Conservation (phyloP, 164 flowering plant species). For the Brasenia schreberi region DNA sequence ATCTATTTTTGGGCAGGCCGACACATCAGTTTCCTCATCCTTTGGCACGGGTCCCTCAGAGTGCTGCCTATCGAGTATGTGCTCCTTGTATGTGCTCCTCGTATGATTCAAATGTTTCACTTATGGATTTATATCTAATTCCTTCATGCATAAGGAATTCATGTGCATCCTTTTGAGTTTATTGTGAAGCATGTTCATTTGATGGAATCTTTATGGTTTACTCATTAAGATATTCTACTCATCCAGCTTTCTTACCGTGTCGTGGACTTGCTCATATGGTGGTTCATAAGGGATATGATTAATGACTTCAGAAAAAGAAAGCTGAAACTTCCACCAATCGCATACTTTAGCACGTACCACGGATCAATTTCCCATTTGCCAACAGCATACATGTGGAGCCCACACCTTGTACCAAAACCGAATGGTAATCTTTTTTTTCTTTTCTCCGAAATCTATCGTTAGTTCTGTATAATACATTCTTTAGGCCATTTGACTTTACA, state of each 20-base stretch:
- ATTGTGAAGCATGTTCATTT: not conserved
- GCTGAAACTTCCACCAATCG: constrained; percentile 83
- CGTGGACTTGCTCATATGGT: constrained; percentile 86
- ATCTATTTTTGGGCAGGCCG: constrained; percentile 69
- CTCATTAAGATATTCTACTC: not conserved
- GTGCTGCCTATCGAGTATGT: constrained; percentile 86
- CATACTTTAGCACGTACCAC: constrained; percentile 79
- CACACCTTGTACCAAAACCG: constrained; percentile 87
- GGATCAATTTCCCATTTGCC: constrained; percentile 90
- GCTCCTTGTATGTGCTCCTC: no score
- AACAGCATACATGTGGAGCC: constrained; percentile 95
- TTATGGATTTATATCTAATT: no score
- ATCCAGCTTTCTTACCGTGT: constrained; percentile 76
- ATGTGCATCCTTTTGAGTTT: not conserved
- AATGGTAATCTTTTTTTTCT: constrained; percentile 32
- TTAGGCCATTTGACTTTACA: no score
- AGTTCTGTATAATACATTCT: no score
- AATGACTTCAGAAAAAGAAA: constrained; percentile 84
- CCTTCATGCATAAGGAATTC: no score
- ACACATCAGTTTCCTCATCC: constrained; percentile 93
- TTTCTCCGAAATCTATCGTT: no score
- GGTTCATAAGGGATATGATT: constrained; percentile 79
- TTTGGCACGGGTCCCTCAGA: constrained; percentile 78
- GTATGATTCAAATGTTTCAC: not conserved
- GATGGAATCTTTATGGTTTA: not conserved